Conservation (phyloP, 441 rosid species). For the Gossypium laxum region DNA sequence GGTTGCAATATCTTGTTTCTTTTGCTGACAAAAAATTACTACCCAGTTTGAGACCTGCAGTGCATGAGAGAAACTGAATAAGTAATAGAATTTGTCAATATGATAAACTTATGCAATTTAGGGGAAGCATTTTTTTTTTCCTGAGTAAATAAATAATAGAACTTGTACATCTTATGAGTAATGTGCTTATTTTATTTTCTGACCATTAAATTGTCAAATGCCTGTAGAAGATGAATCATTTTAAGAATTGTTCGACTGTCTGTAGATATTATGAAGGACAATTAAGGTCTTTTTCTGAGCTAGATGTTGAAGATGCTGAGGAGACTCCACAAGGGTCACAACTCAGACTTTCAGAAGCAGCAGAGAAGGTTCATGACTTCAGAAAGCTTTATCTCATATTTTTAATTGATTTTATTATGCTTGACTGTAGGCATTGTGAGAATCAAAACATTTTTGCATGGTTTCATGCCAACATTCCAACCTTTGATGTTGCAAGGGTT, state of each 20-base stretch:
- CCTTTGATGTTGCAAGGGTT: neutral
- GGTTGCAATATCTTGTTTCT: neutral
- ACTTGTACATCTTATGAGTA: neutral
- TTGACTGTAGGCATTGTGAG: neutral
- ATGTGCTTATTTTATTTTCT: neutral
- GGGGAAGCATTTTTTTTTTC: neutral
- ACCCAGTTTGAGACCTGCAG: neutral
- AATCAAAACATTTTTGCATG: neutral
- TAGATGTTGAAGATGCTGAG: conserved; percentile 48
- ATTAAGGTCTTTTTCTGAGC: conserved; percentile 65
- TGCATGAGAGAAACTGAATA: neutral
- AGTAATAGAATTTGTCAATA: neutral
- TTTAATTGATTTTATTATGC: conserved; percentile 3
- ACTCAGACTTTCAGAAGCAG: conserved; percentile 60
- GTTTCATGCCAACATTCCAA: neutral
- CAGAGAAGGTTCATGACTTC: conserved; percentile 53
- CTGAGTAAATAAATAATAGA: too few relatives aligned
- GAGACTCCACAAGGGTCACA: conserved; percentile 31
- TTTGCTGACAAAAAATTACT: neutral
- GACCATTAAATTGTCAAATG: conserved; percentile 1
- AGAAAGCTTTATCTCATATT: conserved; percentile 9
- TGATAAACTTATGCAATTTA: neutral
- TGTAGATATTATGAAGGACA: conserved; percentile 87
- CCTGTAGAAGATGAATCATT: conserved; percentile 8
- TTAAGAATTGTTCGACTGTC: neutral